Evolutionary conservation across 192 early-diverging fungal genomes (phyloP).

Genomic region (Allomyces macrogynus): DNA sequence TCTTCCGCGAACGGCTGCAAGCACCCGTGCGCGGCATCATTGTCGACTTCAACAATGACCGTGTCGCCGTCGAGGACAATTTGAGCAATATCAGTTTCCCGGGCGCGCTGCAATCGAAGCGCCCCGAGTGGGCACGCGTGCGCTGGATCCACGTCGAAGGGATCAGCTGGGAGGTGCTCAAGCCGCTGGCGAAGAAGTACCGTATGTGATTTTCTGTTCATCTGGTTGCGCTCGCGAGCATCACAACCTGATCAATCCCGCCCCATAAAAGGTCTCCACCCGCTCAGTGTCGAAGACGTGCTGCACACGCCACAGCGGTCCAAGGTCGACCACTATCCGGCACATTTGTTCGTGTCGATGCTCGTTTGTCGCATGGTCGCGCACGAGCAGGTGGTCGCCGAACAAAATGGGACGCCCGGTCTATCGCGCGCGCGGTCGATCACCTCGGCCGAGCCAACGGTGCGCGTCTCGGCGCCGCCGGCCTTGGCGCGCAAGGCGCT

Average conservation of each 20-base stretch:
- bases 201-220: conserved; percentile 4
- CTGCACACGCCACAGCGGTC: conserved; percentile 12
- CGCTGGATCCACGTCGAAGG: conserved; percentile 34
- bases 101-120: background rate
- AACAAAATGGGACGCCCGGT: background rate
- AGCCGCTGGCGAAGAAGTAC: conserved; percentile 13
- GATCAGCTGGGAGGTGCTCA: conserved; percentile 23
- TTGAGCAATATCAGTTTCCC: background rate
- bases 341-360: conserved; percentile 9
- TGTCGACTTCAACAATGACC: background rate
- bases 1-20: background rate
- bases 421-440: background rate
- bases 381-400: too few species aligned
- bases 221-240: background rate
- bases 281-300: conserved; percentile 15
- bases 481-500: background rate
- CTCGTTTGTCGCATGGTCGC: conserved; percentile 1
- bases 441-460: background rate
- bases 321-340: conserved; percentile 8
- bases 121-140: conserved; percentile 17
- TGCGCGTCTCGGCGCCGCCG: background rate
- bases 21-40: background rate
- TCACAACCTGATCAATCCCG: background rate
- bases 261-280: conserved; percentile 9
- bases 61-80: background rate